These are phyloP conservation scores for Typha latifolia DNA, from an alignment of 176 grass and related monocot species.

Conservation along the genomic window DNA sequence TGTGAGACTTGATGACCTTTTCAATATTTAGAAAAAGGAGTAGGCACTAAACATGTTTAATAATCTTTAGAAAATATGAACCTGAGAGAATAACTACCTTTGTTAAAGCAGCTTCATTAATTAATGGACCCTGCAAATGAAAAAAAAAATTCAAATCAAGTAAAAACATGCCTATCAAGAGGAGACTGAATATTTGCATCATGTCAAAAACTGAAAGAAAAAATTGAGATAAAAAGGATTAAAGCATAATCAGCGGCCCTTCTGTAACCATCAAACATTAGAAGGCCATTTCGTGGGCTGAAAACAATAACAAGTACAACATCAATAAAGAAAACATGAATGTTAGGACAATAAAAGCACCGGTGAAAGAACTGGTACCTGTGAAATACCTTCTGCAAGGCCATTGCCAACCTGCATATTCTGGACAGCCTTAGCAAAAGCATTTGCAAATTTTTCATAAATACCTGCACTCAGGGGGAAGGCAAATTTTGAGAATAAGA, in stretches of 20 bases:
- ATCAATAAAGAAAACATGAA: too few species aligned
- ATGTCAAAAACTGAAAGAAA: too few species aligned
- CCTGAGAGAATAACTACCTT: constrained; percentile 36
- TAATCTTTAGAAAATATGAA: not conserved
- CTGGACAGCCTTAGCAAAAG: constrained; percentile 87
- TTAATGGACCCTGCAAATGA: constrained; percentile 76
- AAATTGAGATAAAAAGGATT: too few species aligned
- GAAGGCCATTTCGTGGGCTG: not conserved
- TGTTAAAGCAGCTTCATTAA: constrained; percentile 78
- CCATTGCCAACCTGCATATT: constrained; percentile 88
- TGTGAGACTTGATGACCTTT: not conserved
- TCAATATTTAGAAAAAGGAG: not conserved
- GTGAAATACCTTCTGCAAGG: constrained; percentile 55
- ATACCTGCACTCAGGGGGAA: constrained; percentile 47
- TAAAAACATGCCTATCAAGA: too few species aligned
- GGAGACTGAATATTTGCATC: too few species aligned
- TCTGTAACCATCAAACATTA: too few species aligned
- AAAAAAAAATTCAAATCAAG: constrained; percentile 6
- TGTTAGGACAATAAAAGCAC: not conserved
- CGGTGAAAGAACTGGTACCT: constrained; percentile 38
- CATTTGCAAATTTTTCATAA: constrained; percentile 87
- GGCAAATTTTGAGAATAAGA: constrained; percentile 14
- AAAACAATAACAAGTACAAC: not conserved
- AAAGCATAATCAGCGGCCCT: too few species aligned
- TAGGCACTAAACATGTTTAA: constrained; percentile 7